Base-by-base conservation (phyloP, 2,329 filamentous ascomycete species). In the Ophiosphaerella herpotricha region DNA sequence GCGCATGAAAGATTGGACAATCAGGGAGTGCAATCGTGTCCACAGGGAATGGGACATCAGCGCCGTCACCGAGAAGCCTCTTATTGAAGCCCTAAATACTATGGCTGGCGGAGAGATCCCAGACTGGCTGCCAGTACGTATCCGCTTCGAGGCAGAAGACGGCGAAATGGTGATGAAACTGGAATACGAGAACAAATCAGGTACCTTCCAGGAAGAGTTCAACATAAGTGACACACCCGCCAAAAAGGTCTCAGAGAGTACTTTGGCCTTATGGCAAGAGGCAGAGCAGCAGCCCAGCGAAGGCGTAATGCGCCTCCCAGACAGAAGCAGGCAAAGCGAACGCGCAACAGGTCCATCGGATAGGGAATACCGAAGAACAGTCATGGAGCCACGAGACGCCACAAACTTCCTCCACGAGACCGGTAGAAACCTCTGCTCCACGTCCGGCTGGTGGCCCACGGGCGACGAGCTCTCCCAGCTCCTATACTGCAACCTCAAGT, bases 131-230 rank as follows among this genome's bases (percentile, higher is more conserved):
- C 67, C 67, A 4, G 51, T 61, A 9, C 54, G 57, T 7, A 58
- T 70, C 3, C 56, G 57, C 2, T 70, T 68, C 14, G 63, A 66
- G 26, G 49, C 52, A 2, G 61, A 69, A 48, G 61, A 67, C 13
- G 66, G 66, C 9, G 57, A 64, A 5, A 63, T 67, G 58, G 61
- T 65, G 2, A 63, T 69, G 55, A 66, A 62, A 36, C 49, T 68
- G n/a, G 63, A 67, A 9, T 69, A 61, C 24, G 55, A 62, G 29
- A 57, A 62, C 12, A 37, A 50, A 26, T 45, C 46, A 5, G 54
- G 56, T 1, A 52, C 33, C 11, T 56, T 43, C 34, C 50, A 58
- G 6, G 45, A 57, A 2, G 33, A 29, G 2, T 48, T 50, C 18
- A 21, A 21, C 18, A 21, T 21, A 21, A 21, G 18, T 21, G 18